These are phyloP conservation scores for Paecilomyces fulvus DNA, from an alignment of 2,329 filamentous ascomycete genomes.

Conservation along the genomic window DNA sequence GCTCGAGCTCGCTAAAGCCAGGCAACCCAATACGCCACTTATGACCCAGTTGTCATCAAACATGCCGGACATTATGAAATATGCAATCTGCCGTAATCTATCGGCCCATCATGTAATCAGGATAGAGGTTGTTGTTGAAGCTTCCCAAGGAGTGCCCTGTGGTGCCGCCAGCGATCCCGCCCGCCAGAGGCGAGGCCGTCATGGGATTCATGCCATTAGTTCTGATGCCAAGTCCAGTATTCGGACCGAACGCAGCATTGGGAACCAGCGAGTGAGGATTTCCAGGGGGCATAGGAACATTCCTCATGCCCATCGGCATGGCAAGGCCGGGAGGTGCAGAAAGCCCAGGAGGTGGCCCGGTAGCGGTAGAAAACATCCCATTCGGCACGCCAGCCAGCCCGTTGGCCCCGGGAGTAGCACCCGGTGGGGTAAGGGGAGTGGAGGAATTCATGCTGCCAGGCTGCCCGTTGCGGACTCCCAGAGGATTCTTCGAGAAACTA, in stretches of 20 bases:
- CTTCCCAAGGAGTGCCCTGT: conserved; percentile 23
- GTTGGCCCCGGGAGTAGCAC: conserved; percentile 50
- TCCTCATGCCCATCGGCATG: conserved; percentile 26
- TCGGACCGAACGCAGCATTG: conserved; percentile 26
- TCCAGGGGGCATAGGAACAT: conserved; percentile 22
- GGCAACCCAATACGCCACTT: conserved; percentile 31
- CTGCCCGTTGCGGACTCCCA: conserved; percentile 79
- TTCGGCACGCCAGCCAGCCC: conserved; percentile 47
- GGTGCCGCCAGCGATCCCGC: conserved; percentile 18
- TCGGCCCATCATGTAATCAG: conserved; percentile 43
- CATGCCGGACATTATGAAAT: conserved; percentile 33
- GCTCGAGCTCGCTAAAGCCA: conserved; percentile 31
- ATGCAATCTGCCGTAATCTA: conserved; percentile 16
- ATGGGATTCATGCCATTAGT: conserved; percentile 23
- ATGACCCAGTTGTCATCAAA: conserved; percentile 34
- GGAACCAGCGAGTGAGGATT: conserved; percentile 21
- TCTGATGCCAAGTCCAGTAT: conserved; percentile 31
- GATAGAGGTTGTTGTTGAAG: conserved; percentile 32
- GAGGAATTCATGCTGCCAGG: conserved; percentile 44
- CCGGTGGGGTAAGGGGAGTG: conserved; percentile 43
- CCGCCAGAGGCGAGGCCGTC: conserved; percentile 20
- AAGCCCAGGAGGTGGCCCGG: conserved; percentile 74
- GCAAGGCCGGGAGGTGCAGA: conserved; percentile 63
- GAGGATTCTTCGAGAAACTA: conserved; percentile 94
- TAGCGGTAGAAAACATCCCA: conserved; percentile 58